Conservation (phyloP, 768 basidiomycete genomes). For the Kwoniella europaea region DNA sequence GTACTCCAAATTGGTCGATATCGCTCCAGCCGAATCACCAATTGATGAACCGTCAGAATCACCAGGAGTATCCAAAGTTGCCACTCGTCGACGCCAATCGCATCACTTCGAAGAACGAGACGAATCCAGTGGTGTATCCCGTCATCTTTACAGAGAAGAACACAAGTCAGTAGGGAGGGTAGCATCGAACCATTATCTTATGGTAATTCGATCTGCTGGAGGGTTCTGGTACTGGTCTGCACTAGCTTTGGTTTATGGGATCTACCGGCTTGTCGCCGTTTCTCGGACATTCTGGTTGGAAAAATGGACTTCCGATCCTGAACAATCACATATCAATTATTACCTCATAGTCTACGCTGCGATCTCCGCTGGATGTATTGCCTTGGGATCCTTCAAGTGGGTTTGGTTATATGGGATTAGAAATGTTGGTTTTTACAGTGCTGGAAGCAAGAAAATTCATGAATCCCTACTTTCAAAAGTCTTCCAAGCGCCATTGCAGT, state of each 20-base stretch:
- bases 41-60: conserved; percentile 5
- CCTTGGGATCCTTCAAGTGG: conserved; percentile 41
- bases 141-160: conserved; percentile 44
- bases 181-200: conserved; percentile 31
- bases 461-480: conserved; percentile 33
- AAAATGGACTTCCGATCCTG: conserved; percentile 48
- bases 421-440: conserved; percentile 42
- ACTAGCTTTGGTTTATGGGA: conserved; percentile 34
- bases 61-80: neutral
- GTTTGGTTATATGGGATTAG: conserved; percentile 54
- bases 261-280: conserved; percentile 33
- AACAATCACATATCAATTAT: conserved; percentile 30
- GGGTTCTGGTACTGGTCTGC: conserved; percentile 48
- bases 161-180: conserved; percentile 40
- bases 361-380: conserved; percentile 15
- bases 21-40: conserved; percentile 1
- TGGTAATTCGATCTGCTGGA: conserved; percentile 47
- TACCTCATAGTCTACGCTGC: conserved; percentile 41
- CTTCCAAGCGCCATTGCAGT: conserved; percentile 41
- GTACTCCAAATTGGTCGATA: neutral
- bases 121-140: conserved; percentile 1
- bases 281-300: conserved; percentile 32
- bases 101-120: conserved; percentile 5
- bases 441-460: conserved; percentile 40
- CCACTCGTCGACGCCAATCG: neutral